Percentiles rank a stretch among this genome's conserved stretches.
phyloP scores from a whole-genome alignment of 345 rosid genomes.

The Clarkia xantiana region DNA sequence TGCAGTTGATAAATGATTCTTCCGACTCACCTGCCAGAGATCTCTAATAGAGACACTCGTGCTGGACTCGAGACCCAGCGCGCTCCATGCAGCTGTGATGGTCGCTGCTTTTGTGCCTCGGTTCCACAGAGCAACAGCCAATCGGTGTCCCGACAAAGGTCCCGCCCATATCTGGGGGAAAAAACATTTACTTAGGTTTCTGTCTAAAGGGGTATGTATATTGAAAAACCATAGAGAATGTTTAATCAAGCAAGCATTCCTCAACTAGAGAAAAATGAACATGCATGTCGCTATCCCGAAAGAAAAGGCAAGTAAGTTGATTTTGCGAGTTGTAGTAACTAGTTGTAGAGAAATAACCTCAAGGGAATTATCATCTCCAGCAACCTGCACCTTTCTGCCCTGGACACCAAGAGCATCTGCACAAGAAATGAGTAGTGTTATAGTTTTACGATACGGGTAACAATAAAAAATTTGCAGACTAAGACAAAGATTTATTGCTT shows the following conservation, averaged over 20 bases:
- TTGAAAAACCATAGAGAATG: no score
- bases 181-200: no score
- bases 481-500: not conserved
- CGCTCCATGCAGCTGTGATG: conserved; percentile 58
- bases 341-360: conserved; percentile 28
- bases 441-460: not conserved
- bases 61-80: conserved; percentile 59
- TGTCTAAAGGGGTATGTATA: no score
- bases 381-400: conserved; percentile 61
- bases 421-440: conserved; percentile 7
- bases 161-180: conserved; percentile 76
- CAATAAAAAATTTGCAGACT: not conserved
- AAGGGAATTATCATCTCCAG: conserved; percentile 49
- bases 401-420: conserved; percentile 94
- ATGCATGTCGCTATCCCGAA: no score
- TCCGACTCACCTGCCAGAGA: conserved; percentile 64
- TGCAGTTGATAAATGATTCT: not conserved
- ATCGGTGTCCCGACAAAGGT: conserved; percentile 58
- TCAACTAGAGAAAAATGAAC: no score
- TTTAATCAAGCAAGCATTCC: no score
- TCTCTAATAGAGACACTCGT: conserved; percentile 60
- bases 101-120: conserved; percentile 53
- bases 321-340: no score
- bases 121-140: conserved; percentile 84
- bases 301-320: no score